A percentile compares a stretch with the other conserved stretches of the same genome.
Conservation (phyloP, 2,329 filamentous ascomycete genomes). For the Bipolaris sorokiniana region DNA sequence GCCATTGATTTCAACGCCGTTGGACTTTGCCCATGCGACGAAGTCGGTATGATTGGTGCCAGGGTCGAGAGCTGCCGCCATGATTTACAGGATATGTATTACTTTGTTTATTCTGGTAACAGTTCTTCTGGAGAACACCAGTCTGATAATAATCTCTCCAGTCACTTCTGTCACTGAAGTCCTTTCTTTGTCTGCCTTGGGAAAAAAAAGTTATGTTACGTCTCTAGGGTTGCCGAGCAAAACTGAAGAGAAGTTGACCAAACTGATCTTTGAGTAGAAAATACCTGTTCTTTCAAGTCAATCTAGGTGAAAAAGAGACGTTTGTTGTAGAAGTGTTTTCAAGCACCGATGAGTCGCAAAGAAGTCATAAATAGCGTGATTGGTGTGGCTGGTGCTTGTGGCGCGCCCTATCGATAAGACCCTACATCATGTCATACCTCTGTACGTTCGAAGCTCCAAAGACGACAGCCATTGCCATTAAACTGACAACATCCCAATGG, state of each 20-base stretch:
- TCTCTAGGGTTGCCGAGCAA: not conserved
- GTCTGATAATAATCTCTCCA: not conserved
- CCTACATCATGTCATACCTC: slow-evolving; percentile 15
- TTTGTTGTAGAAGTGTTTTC: not conserved
- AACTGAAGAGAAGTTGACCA: not conserved
- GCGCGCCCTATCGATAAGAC: slow-evolving; percentile 30
- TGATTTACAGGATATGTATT: slow-evolving; percentile 9
- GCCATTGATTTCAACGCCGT: slow-evolving; percentile 71
- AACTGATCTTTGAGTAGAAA: not conserved
- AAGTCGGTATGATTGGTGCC: slow-evolving; percentile 60
- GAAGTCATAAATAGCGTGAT: slow-evolving; percentile 10
- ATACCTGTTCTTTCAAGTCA: not conserved
- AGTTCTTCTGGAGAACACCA: too few relatives aligned
- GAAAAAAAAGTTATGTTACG: not conserved
- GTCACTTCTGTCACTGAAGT: not conserved
- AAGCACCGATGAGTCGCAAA: slow-evolving; percentile 2
- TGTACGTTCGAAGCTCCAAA: slow-evolving; percentile 1
- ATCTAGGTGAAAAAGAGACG: not conserved
- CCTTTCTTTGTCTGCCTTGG: not conserved
- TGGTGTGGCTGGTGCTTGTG: slow-evolving; percentile 25
- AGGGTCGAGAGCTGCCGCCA: slow-evolving; percentile 44
- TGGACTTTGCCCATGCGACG: slow-evolving; percentile 68
- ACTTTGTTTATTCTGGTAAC: too few relatives aligned
- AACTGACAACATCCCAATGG: slow-evolving; percentile 20
- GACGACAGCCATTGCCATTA: not conserved